Conservation (phyloP, 805 yeast species). For the Sugiyamaella chiloensis region DNA sequence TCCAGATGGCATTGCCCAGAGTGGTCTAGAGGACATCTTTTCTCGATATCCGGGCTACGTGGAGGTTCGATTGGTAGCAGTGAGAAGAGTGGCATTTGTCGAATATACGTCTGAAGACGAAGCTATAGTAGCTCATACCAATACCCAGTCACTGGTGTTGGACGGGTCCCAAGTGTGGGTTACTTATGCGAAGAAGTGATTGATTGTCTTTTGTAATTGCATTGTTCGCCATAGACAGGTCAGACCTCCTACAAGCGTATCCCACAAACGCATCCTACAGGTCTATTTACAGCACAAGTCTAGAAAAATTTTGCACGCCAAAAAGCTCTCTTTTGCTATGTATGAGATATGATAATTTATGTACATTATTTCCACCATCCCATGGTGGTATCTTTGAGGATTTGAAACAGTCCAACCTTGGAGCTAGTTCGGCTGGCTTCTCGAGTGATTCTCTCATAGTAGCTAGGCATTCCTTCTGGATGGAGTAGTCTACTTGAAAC, state of each 20-base stretch:
- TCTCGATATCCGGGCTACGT: conserved; percentile 55
- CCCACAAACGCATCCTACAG: conserved; percentile 3
- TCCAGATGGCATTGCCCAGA: conserved; percentile 43
- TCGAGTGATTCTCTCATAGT: conserved; percentile 64
- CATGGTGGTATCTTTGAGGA: conserved; percentile 69
- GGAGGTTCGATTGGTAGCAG: conserved; percentile 62
- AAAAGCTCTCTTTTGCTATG: neutral
- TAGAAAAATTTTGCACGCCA: neutral
- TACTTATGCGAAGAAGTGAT: conserved; percentile 35
- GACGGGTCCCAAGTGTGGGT: conserved; percentile 28
- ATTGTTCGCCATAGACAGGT: too few relatives aligned
- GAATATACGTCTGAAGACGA: conserved; percentile 61
- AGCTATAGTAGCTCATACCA: conserved; percentile 45
- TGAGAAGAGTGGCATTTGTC: conserved; percentile 71
- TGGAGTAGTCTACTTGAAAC: conserved; percentile 52
- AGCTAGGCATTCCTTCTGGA: conserved; percentile 85
- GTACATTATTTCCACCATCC: conserved; percentile 43
- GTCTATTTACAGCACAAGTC: neutral
- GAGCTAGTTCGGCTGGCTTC: conserved; percentile 71
- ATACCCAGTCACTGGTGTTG: conserved; percentile 26
- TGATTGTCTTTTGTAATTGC: neutral
- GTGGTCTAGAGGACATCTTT: conserved; percentile 47
- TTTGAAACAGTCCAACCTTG: conserved; percentile 58
- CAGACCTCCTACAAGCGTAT: too few relatives aligned
- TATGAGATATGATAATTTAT: conserved; percentile 35